A percentile compares a stretch with the other conserved stretches of the same genome.
Conservation (phyloP, 2,329 filamentous ascomycete genomes). For the Cladosporium colombiae region DNA sequence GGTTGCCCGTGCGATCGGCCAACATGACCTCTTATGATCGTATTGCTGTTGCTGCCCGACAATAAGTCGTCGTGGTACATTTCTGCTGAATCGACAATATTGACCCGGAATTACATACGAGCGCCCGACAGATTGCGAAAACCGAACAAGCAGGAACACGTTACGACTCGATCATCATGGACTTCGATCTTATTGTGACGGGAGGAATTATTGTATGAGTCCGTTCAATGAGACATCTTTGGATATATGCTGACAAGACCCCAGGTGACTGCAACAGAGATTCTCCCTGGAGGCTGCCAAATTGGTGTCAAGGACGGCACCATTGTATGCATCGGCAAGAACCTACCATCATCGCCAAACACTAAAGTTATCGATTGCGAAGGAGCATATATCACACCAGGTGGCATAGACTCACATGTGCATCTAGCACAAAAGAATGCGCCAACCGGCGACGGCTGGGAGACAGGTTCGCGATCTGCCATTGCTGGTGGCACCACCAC, state of each 20-base stretch:
- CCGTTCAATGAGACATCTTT: neutral
- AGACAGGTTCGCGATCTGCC: conserved; percentile 55
- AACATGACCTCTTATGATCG: neutral
- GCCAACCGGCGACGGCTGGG: conserved; percentile 48
- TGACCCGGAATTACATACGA: neutral
- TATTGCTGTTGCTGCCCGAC: neutral
- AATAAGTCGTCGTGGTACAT: neutral
- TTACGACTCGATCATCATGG: conserved; percentile 25
- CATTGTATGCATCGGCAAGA: conserved; percentile 47
- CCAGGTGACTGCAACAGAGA: conserved; percentile 51
- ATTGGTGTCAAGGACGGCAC: conserved; percentile 52
- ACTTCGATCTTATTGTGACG: conserved; percentile 44
- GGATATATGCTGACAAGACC: conserved; percentile 22
- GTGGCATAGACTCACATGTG: conserved; percentile 53
- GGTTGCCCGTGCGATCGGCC: neutral
- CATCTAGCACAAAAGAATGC: conserved; percentile 50
- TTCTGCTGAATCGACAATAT: neutral
- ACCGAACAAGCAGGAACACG: neutral
- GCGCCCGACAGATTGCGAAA: neutral
- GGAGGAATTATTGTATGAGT: conserved; percentile 42
- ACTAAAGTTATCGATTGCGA: conserved; percentile 48
- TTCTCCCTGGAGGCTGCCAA: conserved; percentile 46
- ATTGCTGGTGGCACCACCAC: conserved; percentile 62
- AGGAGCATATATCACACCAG: conserved; percentile 50
- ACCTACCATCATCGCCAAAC: conserved; percentile 36